Evolutionary conservation across 352 stramenopile genomes (phyloP), one percentile per base, ranked within the genome.

Genomic region (Aphanomyces invadans): DNA sequence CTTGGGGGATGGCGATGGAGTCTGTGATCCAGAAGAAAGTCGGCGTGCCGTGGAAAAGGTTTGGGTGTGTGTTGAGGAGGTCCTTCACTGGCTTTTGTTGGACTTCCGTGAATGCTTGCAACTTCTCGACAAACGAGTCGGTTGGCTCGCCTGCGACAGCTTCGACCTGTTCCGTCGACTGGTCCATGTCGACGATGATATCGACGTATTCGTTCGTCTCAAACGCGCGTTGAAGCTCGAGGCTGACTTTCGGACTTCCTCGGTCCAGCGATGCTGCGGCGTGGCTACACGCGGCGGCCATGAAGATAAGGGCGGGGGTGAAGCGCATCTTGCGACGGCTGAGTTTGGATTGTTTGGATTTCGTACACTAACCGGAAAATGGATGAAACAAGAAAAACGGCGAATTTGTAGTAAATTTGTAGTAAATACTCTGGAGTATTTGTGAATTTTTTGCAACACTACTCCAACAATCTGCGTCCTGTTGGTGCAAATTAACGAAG

Each of bases 21-120:
- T 88, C 85, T 73, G 78, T 79, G 71, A 88, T 88, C 80, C 80
- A 88, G 53, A 88, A 73, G 42, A 84, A 86, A 49, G 51, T 71
- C 56, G 71, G 71, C 56, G 64, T 68, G 17, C 55, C 55, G 25
- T 32, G 49, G 65, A 72, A 86, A 28, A 77, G 69, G 23, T 49
- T 66, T 19, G 39, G 42, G 23, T 73, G 63, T 3, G 64, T 45
- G 7, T 32, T 66, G 28, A 88, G 65, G 53, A 88, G 60, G 51
- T 77, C 73, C 32, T 76, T 77, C 10, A 88, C 71, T 3, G 67
- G 55, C 26, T 82, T 61, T 45, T 88, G 80, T 31, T 70, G 65
- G n/a, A 71, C 59, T 42, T 80, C 74, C 0, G 80, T 77, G 68
- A 86, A 86, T 45, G 62, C 57, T 59, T 86, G 73, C 36, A 88